Conservation (phyloP, 306 rosid species). For the Rosa rugosa region DNA sequence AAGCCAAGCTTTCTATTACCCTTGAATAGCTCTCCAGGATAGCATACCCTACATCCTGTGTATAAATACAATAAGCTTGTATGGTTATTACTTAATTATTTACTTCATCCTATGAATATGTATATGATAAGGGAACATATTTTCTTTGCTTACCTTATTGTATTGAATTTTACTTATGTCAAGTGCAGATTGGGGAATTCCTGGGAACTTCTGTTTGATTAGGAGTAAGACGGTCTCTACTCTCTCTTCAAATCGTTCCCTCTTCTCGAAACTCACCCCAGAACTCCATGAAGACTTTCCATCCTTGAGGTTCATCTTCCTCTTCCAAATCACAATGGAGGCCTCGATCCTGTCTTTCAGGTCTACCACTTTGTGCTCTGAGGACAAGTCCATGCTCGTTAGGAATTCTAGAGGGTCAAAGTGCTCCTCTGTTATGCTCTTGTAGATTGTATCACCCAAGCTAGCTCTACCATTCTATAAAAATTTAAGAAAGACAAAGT, state of each 20-base stretch:
- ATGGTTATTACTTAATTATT: neutral
- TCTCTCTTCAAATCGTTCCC: conserved; percentile 89
- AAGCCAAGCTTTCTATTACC: conserved; percentile 89
- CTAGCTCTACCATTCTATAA: conserved; percentile 81
- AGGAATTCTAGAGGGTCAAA: conserved; percentile 74
- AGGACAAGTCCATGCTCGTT: conserved; percentile 59
- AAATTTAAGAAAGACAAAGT: conserved; percentile 14
- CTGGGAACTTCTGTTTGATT: conserved; percentile 79
- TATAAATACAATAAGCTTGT: conserved; percentile 12
- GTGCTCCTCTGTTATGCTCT: conserved; percentile 64
- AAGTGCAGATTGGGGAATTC: conserved; percentile 88
- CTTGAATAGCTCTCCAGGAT: conserved; percentile 95
- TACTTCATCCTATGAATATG: neutral
- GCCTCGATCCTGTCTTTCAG: conserved; percentile 87
- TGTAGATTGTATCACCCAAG: conserved; percentile 74
- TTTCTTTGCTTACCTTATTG: conserved; percentile 47
- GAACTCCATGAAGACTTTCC: conserved; percentile 83
- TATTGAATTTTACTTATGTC: conserved; percentile 89
- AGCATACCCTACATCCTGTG: conserved; percentile 89
- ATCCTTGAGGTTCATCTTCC: conserved; percentile 84
- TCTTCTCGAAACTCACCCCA: conserved; percentile 80
- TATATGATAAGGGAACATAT: neutral
- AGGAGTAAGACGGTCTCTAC: conserved; percentile 74
- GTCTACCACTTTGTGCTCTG: conserved; percentile 83
- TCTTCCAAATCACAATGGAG: conserved; percentile 86